A percentile compares a stretch with the other conserved stretches of the same genome.
Conservation (phyloP, 495 filamentous ascomycete species). For the Penicillium odoratum region DNA sequence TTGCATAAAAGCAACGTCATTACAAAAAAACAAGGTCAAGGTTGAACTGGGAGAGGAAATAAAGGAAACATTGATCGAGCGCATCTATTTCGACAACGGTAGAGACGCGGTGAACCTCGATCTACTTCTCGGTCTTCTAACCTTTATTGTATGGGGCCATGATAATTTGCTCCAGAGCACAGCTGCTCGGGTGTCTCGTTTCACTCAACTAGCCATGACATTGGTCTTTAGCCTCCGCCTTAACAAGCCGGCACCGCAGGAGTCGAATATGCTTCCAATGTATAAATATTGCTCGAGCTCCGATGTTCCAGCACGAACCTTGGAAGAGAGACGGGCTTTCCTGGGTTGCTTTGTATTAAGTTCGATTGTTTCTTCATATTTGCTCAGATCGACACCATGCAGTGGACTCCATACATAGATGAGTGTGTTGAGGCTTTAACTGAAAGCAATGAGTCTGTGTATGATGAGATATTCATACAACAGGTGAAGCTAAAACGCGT, state of each 20-base stretch:
- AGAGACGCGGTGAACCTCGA: slow-evolving; percentile 39
- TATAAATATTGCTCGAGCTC: not conserved
- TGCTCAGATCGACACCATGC: not conserved
- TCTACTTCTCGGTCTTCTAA: slow-evolving; percentile 49
- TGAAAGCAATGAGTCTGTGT: not conserved
- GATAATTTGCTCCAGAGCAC: slow-evolving; percentile 16
- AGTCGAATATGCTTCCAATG: slow-evolving; percentile 17
- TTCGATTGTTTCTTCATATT: slow-evolving; percentile 12
- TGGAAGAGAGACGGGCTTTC: slow-evolving; percentile 46
- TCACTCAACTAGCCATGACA: slow-evolving; percentile 48
- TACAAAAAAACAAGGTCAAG: slow-evolving; percentile 32
- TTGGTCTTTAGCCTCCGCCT: slow-evolving; percentile 52
- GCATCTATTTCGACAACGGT: slow-evolving; percentile 43
- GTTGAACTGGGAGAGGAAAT: slow-evolving; percentile 27
- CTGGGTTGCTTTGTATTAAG: slow-evolving; percentile 47
- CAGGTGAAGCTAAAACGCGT: slow-evolving; percentile 4
- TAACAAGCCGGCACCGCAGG: slow-evolving; percentile 40
- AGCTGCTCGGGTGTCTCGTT: slow-evolving; percentile 31
- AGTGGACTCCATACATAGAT: slow-evolving; percentile 7
- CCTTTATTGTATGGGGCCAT: slow-evolving; percentile 36
- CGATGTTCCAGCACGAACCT: slow-evolving; percentile 18
- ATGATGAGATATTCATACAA: slow-evolving; percentile 2
- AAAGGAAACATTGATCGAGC: slow-evolving; percentile 38
- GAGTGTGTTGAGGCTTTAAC: not conserved
- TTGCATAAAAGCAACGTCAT: slow-evolving; percentile 40